Evolutionary conservation across 768 basidiomycete genomes (phyloP), one percentile per base, ranked within the genome.

Genomic region (Artomyces pyxidatus): DNA sequence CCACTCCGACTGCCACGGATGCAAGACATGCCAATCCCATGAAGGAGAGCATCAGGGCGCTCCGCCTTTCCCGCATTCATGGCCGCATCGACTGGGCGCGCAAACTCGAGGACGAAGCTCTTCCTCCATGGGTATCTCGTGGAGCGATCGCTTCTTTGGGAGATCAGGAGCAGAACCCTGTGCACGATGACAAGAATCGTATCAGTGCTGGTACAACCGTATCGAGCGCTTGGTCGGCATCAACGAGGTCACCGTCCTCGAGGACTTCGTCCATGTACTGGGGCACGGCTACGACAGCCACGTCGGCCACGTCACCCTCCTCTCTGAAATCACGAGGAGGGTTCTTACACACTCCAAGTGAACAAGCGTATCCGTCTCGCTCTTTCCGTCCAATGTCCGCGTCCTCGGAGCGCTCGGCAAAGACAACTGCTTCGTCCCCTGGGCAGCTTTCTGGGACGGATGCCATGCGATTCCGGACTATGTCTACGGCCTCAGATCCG

Each of bases 231-330:
- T 16, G 30, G 30, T 41, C 53, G 7, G 7, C 21, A 23, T 47
- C 19, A 9, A 45, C 37, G 8, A 39, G 28, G n/a, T 19, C 37
- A 12, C 32, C 26, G 7, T 16, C 23, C 19, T 44, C 30, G 19
- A 19, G 47, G 17, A 10, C 38, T 28, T 48, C 47, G 21, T 48
- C 45, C 7, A 37, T 23, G 12, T 46, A 46, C 21, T 46, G 45
- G 45, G 17, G 30, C 0, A 12, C 25, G 26, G 27, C 43, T 16
- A 29, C 39, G 3, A 9, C 47, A n/a, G 47, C 38, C 17, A 46
- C 45, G n/a, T 35, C 38, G 11, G 22, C 44, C 25, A 42, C 32
- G 22, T 47, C 48, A 10, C 40, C 6, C 3, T 14, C 39, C 2
- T 23, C 27, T 16, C 17, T 14, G 11, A 42, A 22, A 21, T 37